Percentiles rank a stretch among this genome's conserved stretches.
Evolutionary conservation across 2,329 filamentous ascomycete species (phyloP).

Genomic region (Epicoccum sorghinum): DNA sequence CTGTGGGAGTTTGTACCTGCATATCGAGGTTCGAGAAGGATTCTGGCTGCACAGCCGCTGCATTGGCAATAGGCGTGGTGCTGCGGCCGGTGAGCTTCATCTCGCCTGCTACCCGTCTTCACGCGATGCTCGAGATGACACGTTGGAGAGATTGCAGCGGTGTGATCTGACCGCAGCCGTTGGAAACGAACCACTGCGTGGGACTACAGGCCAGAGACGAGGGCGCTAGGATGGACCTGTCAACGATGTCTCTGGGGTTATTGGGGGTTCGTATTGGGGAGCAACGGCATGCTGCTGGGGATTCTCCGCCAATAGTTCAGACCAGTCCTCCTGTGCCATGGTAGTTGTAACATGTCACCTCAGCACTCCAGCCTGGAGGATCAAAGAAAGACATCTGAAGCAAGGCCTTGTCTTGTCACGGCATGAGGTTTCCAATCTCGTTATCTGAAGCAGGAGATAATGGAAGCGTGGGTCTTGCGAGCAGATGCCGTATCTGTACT

Average conservation of each 20-base stretch:
- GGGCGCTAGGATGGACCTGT: slow-evolving; percentile 1
- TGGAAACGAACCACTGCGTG: slow-evolving; percentile 1
- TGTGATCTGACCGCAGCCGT: slow-evolving; percentile 6
- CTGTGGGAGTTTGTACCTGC: slow-evolving; percentile 10
- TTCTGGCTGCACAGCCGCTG: slow-evolving; percentile 4
- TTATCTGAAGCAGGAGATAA: slow-evolving; percentile 3
- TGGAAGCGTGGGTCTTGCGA: slow-evolving; percentile 8
- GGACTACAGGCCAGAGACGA: neutral
- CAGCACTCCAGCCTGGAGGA: neutral
- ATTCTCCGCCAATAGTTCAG: slow-evolving; percentile 5
- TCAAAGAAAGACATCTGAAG: neutral
- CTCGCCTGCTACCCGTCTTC: neutral
- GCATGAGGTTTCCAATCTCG: neutral
- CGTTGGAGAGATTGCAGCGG: slow-evolving; percentile 1
- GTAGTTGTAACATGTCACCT: slow-evolving; percentile 6
- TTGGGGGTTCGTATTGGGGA: slow-evolving; percentile 10
- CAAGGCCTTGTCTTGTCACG: slow-evolving; percentile 1
- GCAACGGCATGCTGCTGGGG: neutral
- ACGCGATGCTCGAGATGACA: neutral
- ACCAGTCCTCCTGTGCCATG: no score
- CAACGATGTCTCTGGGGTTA: slow-evolving; percentile 10
- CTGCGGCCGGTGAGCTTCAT: slow-evolving; percentile 6
- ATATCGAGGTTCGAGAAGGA: neutral
- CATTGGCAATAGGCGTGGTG: slow-evolving; percentile 1
- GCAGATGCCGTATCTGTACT: slow-evolving; percentile 8